Evolutionary conservation across 129 eudicot genomes (phyloP).

Genomic region (Arctium lappa): DNA sequence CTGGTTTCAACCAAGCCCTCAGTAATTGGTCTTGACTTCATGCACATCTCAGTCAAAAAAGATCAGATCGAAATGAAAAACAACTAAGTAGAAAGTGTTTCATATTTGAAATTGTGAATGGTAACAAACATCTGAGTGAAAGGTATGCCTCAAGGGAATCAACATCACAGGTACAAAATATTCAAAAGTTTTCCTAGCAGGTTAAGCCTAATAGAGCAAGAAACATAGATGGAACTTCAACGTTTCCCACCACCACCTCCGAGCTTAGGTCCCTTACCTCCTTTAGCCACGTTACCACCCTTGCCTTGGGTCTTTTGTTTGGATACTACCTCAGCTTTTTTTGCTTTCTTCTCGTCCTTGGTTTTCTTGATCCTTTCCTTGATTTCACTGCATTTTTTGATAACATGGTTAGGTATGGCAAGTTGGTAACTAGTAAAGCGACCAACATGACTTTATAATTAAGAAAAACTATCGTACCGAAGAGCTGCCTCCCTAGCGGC

Average conservation of each 20-base stretch:
- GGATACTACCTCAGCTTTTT: slow-evolving; percentile 56
- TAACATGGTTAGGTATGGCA: neutral
- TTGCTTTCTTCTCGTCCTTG: slow-evolving; percentile 42
- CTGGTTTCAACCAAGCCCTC: neutral
- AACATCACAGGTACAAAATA: neutral
- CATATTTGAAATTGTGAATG: neutral
- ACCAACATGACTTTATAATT: neutral
- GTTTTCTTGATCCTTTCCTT: slow-evolving; percentile 3
- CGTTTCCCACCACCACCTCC: slow-evolving; percentile 69
- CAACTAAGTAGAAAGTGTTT: neutral
- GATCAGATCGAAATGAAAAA: neutral
- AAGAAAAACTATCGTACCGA: neutral
- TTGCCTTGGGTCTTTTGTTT: slow-evolving; percentile 43
- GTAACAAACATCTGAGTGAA: neutral
- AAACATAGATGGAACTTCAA: slow-evolving; percentile 17
- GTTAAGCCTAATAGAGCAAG: neutral
- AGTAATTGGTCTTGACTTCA: neutral
- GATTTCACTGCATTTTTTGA: neutral
- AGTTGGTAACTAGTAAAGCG: neutral
- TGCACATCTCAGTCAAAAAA: neutral
- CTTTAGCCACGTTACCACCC: slow-evolving; percentile 36
- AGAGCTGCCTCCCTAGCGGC: slow-evolving; percentile 18
- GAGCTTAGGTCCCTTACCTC: slow-evolving; percentile 45
- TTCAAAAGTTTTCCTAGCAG: neutral
- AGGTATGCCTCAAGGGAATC: slow-evolving; percentile 1